A percentile compares a stretch with the other conserved stretches of the same genome.
phyloP scores from a whole-genome alignment of 441 rosid species.

The Populus tomentosa region DNA sequence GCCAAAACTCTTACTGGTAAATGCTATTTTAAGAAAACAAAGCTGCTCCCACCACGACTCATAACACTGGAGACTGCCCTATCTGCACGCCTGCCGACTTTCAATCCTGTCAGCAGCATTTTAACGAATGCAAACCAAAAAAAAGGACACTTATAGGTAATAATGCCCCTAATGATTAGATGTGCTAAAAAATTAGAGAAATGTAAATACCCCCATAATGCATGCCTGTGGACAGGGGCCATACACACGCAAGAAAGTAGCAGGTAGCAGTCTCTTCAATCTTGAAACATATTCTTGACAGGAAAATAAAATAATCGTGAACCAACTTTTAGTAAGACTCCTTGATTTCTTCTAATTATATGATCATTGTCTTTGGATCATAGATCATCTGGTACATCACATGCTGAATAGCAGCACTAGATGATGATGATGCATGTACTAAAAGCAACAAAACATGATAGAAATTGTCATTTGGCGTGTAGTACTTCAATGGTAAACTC shows the following conservation, averaged over 20 bases:
- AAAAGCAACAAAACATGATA: too few species aligned
- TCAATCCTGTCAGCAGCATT: not conserved
- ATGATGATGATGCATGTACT: too few species aligned
- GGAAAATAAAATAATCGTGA: not conserved
- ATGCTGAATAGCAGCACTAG: not conserved
- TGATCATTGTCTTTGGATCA: not conserved
- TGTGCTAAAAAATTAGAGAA: not conserved
- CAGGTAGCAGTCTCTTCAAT: too few species aligned
- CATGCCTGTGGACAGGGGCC: too few species aligned
- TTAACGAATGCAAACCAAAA: not conserved
- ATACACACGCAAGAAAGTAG: too few species aligned
- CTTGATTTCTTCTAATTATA: not conserved
- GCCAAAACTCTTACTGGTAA: not conserved
- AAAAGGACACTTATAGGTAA: not conserved
- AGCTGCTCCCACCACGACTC: not conserved
- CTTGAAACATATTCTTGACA: not conserved
- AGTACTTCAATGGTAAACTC: too few species aligned
- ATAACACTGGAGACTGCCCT: not conserved
- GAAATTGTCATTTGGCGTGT: too few species aligned
- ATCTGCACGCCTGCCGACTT: not conserved
- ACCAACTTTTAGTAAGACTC: too few species aligned
- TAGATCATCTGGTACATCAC: not conserved
- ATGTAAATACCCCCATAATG: too few species aligned
- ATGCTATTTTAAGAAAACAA: not conserved
- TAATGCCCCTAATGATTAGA: constrained; percentile 15